phyloP scores from a whole-genome alignment of 2,329 filamentous ascomycete genomes.

The Neonectria faginata region DNA sequence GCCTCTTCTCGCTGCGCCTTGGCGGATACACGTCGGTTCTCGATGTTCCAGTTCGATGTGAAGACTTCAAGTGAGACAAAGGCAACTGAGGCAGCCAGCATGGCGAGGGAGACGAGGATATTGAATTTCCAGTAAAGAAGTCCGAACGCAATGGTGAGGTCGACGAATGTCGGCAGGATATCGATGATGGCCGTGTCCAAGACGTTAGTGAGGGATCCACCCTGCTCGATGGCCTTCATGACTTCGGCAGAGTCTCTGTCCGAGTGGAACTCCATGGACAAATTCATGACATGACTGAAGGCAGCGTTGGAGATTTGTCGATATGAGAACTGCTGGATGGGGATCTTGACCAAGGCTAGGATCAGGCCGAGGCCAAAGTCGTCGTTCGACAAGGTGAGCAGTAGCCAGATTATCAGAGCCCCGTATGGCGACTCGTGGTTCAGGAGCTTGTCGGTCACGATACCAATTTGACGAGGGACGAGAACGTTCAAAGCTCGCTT shows the following conservation, averaged over 20 bases:
- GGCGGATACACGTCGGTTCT: slow-evolving; percentile 52
- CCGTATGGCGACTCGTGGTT: slow-evolving; percentile 37
- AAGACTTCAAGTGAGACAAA: slow-evolving; percentile 45
- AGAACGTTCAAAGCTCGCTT: slow-evolving; percentile 47
- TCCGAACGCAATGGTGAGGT: slow-evolving; percentile 70
- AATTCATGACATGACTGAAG: slow-evolving; percentile 75
- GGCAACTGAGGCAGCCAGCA: slow-evolving; percentile 43
- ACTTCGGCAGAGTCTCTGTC: slow-evolving; percentile 73
- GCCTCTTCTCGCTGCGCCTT: slow-evolving; percentile 61
- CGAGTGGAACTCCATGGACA: slow-evolving; percentile 78
- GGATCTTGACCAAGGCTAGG: slow-evolving; percentile 47
- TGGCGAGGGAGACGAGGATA: slow-evolving; percentile 62
- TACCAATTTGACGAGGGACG: slow-evolving; percentile 49
- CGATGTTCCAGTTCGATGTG: slow-evolving; percentile 53
- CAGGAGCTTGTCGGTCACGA: slow-evolving; percentile 47
- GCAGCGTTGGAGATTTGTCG: slow-evolving; percentile 68
- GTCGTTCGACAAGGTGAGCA: slow-evolving; percentile 26
- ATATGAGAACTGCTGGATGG: slow-evolving; percentile 57
- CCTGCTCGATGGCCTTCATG: slow-evolving; percentile 73
- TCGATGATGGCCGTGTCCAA: slow-evolving; percentile 70
- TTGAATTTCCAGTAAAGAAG: slow-evolving; percentile 74
- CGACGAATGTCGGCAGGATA: slow-evolving; percentile 70
- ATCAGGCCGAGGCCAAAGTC: slow-evolving; percentile 33
- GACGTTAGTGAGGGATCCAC: slow-evolving; percentile 68
- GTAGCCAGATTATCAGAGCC: slow-evolving; percentile 36